Base-by-base conservation (phyloP, 2,329 filamentous ascomycete genomes). In the Penicillium sp. region DNA sequence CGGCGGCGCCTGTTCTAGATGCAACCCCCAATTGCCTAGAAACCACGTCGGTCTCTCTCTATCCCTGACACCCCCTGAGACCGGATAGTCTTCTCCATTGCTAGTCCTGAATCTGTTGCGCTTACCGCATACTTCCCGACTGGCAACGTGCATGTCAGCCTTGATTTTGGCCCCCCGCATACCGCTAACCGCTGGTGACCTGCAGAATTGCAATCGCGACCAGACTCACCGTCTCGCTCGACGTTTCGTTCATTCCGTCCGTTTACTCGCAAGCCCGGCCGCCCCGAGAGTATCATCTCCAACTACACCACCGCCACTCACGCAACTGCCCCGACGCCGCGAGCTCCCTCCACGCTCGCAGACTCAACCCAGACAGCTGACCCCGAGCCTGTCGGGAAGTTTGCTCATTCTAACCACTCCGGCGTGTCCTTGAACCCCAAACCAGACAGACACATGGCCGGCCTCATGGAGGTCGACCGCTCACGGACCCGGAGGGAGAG, bases 401-500 rank as follows among this genome's bases (percentile, higher is more conserved):
- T 50, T 30, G 21, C 48, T n/a, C 52, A 57, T 30, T 51, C 54
- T 40, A 63, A 64, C 43, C 53, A 53, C 16, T 63, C 63, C 10
- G 57, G 62, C 32, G 53, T 54, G 9, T 65, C 64, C 1, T 67
- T 63, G 41, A 64, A 65, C 45, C 62, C 64, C 36, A 54, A 62
- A 39, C 57, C 67, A 11, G 63, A 65, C 38, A 59, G 62, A 45
- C 57, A 62, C 53, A 82, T 83, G 72, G 76, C 80, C 39, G 79
- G 79, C 58, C 78, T 80, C 65, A 79, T 88, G 73, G 82, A 84
- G 58, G 75, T 84, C 36, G 88, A 95, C 59, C 78, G 87, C 59
- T 83, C 79, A 57, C 83, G 88, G 52, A 83, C 82, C 51, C 80
- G 93, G 61, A 79, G 90, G 60, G 91, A 97, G 69, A 80, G 93